Percentiles rank a stretch among this genome's conserved stretches.
Conservation (phyloP, 192 early-diverging fungal species). For the Kappamyces sp. region DNA sequence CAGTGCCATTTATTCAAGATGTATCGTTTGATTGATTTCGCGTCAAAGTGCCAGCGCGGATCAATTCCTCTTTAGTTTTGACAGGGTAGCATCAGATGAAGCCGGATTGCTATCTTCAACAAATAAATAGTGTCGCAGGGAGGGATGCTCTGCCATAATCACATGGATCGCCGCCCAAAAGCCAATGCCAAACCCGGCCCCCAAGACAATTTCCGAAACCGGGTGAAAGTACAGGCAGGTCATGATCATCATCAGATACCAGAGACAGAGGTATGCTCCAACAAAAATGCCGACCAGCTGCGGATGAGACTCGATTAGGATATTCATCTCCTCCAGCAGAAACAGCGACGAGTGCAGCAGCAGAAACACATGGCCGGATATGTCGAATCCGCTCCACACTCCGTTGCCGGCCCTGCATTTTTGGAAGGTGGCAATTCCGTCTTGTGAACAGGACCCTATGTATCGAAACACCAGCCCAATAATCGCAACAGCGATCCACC, state of each 20-base stretch:
- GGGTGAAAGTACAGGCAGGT: conserved; percentile 15
- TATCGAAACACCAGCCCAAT: conserved; percentile 5
- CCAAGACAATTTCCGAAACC: conserved; percentile 4
- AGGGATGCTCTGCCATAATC: background rate
- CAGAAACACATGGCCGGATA: conserved; percentile 23
- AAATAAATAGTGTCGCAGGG: too few species aligned
- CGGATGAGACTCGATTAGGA: conserved; percentile 5
- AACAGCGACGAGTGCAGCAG: conserved; percentile 21
- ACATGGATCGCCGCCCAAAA: conserved; percentile 9
- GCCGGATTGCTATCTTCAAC: too few species aligned
- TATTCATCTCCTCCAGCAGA: conserved; percentile 24
- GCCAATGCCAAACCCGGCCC: conserved; percentile 1
- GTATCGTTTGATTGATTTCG: too few species aligned
- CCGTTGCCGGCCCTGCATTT: conserved; percentile 1
- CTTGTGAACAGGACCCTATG: conserved; percentile 2
- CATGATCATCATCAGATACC: conserved; percentile 7
- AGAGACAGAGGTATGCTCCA: conserved; percentile 5
- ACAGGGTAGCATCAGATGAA: too few species aligned
- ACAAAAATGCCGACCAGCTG: conserved; percentile 1
- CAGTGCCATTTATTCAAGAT: background rate
- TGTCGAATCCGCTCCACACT: conserved; percentile 24
- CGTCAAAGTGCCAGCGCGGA: too few species aligned
- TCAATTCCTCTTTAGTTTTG: too few species aligned
- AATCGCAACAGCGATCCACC: background rate
- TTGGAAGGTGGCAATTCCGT: conserved; percentile 1